These are phyloP conservation scores for Aspergillus versicolor DNA, from an alignment of 2,329 filamentous ascomycete species.

Conservation along the genomic window DNA sequence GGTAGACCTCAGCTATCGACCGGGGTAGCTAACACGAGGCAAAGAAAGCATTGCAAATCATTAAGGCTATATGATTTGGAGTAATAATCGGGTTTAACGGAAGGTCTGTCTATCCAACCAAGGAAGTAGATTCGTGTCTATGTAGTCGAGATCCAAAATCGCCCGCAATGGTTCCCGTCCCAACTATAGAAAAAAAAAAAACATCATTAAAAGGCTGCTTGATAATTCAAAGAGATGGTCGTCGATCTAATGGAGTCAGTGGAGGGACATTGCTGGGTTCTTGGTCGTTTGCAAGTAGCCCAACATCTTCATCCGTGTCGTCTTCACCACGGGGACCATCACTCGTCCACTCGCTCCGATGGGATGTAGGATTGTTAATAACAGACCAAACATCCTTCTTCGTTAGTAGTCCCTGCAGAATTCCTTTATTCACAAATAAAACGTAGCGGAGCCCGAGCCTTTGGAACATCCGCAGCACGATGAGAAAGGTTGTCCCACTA, in stretches of 20 bases:
- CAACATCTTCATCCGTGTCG: conserved; percentile 34
- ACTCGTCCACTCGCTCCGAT: conserved; percentile 30
- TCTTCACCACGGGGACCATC: conserved; percentile 26
- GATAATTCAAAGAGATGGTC: conserved; percentile 29
- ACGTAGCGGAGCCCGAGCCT: conserved; percentile 90
- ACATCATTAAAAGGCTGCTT: neutral
- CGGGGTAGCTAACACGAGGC: no score
- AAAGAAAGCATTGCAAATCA: no score
- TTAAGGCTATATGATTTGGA: neutral
- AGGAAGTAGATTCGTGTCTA: neutral
- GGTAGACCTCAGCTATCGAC: no score
- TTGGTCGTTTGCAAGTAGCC: conserved; percentile 38
- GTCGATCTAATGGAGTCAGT: conserved; percentile 23
- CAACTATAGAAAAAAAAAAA: neutral
- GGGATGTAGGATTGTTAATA: conserved; percentile 71
- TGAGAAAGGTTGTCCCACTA: conserved; percentile 70
- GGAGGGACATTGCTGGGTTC: conserved; percentile 32
- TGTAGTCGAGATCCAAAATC: neutral
- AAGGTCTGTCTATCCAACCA: neutral
- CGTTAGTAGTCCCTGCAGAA: conserved; percentile 80
- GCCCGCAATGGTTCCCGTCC: neutral
- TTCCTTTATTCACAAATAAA: conserved; percentile 78
- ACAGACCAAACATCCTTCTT: conserved; percentile 98
- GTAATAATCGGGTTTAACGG: neutral
- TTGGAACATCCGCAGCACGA: conserved; percentile 93